Evolutionary conservation across 2,329 filamentous ascomycete species (phyloP).

Genomic region (Aspergillus fructus): DNA sequence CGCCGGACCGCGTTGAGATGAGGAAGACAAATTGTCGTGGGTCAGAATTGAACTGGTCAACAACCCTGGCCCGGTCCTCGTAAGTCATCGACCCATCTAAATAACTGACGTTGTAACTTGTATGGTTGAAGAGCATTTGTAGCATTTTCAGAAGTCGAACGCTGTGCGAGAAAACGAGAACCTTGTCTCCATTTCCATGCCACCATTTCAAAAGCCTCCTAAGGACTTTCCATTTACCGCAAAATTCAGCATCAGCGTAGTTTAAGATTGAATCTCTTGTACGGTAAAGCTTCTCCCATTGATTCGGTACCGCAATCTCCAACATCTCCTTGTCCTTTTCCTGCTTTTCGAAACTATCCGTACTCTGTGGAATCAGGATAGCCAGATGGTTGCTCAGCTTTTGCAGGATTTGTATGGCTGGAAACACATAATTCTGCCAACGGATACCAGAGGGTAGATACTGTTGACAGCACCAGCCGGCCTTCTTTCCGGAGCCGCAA

Average conservation of each 20-base stretch:
- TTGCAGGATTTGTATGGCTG: conserved; percentile 75
- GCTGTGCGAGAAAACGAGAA: conserved; percentile 91
- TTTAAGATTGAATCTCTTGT: conserved; percentile 76
- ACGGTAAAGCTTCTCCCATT: conserved; percentile 71
- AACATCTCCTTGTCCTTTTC: conserved; percentile 74
- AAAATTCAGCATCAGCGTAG: conserved; percentile 84
- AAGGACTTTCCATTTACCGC: conserved; percentile 94
- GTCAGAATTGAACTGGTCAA: conserved; percentile 90
- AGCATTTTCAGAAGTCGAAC: conserved; percentile 82
- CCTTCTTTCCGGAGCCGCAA: conserved; percentile 67
- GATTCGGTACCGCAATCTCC: conserved; percentile 69
- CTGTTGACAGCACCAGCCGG: conserved; percentile 78
- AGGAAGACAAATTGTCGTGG: conserved; percentile 88
- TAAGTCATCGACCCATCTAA: conserved; percentile 82
- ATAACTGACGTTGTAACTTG: conserved; percentile 87
- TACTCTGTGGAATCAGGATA: conserved; percentile 70
- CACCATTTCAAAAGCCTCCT: conserved; percentile 85
- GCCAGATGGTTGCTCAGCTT: conserved; percentile 93
- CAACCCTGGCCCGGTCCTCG: conserved; percentile 75
- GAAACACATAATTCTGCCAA: conserved; percentile 81
- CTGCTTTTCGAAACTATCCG: conserved; percentile 69
- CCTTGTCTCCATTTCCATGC: conserved; percentile 88
- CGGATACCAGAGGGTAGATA: conserved; percentile 60
- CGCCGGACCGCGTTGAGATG: conserved; percentile 90
- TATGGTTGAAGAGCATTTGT: conserved; percentile 80